Conservation (phyloP, 2,329 filamentous ascomycete genomes). For the Cercospora sojina region DNA sequence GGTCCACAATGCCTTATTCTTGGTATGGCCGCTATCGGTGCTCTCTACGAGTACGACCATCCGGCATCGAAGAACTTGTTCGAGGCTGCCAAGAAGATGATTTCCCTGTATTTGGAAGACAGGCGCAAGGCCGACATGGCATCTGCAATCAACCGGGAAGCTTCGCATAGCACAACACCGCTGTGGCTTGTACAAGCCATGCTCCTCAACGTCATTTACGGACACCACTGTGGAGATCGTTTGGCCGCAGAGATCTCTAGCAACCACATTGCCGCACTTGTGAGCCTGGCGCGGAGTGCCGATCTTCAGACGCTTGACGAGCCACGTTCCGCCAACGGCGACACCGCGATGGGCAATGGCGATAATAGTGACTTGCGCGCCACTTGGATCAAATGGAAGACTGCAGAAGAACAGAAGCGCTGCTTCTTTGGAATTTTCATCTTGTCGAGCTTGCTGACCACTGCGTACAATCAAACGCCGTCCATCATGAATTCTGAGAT, state of each 20-base stretch:
- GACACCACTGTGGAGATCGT: constrained; percentile 91
- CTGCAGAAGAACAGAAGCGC: constrained; percentile 83
- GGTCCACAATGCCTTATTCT: constrained; percentile 84
- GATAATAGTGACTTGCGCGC: constrained; percentile 53
- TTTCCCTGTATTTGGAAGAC: constrained; percentile 88
- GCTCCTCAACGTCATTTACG: constrained; percentile 93
- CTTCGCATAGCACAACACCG: constrained; percentile 58
- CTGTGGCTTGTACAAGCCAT: constrained; percentile 96
- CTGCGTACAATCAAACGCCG: constrained; percentile 89
- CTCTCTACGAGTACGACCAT: constrained; percentile 83
- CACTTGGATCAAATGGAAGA: constrained; percentile 91
- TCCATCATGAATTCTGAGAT: constrained; percentile 94
- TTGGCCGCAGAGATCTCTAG: constrained; percentile 86
- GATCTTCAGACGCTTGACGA: constrained; percentile 58
- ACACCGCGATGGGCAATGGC: constrained; percentile 24
- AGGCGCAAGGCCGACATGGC: constrained; percentile 80
- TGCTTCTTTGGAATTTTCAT: constrained; percentile 90
- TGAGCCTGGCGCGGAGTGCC: constrained; percentile 88
- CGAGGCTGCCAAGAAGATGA: constrained; percentile 92
- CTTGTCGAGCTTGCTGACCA: constrained; percentile 84
- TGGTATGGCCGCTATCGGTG: constrained; percentile 83
- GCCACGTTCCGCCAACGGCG: constrained; percentile 9
- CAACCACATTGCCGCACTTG: constrained; percentile 85
- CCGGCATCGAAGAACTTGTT: constrained; percentile 80
- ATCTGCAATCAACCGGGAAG: constrained; percentile 53